Base-by-base conservation (phyloP, 768 basidiomycete genomes). In the Boletus rubropictus region DNA sequence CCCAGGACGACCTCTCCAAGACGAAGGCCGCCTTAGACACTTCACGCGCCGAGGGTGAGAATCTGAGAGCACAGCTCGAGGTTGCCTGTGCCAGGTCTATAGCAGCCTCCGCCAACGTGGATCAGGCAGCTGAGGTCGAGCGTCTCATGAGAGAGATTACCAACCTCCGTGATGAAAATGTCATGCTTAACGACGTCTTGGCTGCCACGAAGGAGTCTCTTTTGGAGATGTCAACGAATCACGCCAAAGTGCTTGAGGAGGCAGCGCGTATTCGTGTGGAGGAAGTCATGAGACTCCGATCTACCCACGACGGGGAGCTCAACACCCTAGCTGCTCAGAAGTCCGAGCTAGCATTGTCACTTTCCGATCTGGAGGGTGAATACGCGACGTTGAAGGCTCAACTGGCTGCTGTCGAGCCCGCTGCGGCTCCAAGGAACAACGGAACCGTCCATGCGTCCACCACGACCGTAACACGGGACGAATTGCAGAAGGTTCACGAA, bases 321-420 rank as follows among this genome's bases (percentile, higher is more conserved):
- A 62, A 68, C 28, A 61, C 69, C 3, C 64, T 89, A 27, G 75
- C 71, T 17, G 69, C 69, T 22, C 78, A 86, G 63, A 88, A 86
- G 59, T 72, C 78, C 7, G 80, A 80, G 55, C 70, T 89, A 21
- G 61, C 79, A 29, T 66, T 79, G 32, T 77, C 68, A 52, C 71
- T 89, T 31, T 84, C 84, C 17, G 88, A 90, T 61, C 62, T 89
- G 51, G 83, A 90, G 65, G 86, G 86, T 32, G 89, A 92, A 60
- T 64, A 89, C 36, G 76, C 80, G 15, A 87, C 80, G 29, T 62
- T 75, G 32, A 82, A 69, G 60, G 84, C 86, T 9, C 66, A 77
- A 6, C 52, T 80, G 10, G 61, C 70, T 31, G 73, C 72, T 17
- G 71, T 75, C 8, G 77, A 78, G 40, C 58, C 70, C 2, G 54